Evolutionary conservation across 495 filamentous ascomycete species (phyloP).

Genomic region (Astrothelium subdiscretum): DNA sequence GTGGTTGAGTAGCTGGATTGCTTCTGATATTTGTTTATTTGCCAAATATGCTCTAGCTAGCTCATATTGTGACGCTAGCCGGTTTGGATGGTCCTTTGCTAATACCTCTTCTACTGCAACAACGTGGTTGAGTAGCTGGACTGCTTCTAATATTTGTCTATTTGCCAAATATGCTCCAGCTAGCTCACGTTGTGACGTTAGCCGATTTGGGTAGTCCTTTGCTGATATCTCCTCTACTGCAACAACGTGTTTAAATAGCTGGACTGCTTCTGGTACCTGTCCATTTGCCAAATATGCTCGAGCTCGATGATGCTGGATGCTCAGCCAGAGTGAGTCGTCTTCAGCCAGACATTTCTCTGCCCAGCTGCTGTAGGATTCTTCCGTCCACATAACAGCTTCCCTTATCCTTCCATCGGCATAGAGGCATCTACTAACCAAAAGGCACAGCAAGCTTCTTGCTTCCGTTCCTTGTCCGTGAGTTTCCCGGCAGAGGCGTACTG

Average conservation of each 20-base stretch:
- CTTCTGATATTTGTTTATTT: conserved; percentile 6
- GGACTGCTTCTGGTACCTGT: conserved; percentile 2
- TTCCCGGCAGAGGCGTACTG: conserved; percentile 8
- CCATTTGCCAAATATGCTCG: conserved; percentile 2
- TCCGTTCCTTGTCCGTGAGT: not conserved
- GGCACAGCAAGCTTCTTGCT: conserved; percentile 8
- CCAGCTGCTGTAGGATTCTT: not conserved
- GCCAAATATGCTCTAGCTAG: conserved; percentile 13
- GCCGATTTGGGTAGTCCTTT: conserved; percentile 11
- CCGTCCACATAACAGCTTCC: conserved; percentile 5
- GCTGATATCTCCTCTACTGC: conserved; percentile 8
- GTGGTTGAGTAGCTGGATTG: conserved; percentile 11
- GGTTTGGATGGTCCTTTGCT: conserved; percentile 8
- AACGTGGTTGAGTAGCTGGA: conserved; percentile 9
- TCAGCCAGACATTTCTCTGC: not conserved
- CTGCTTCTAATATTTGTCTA: conserved; percentile 9
- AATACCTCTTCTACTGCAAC: not conserved
- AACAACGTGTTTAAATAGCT: conserved; percentile 8
- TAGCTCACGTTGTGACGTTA: conserved; percentile 21
- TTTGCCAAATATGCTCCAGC: conserved; percentile 5
- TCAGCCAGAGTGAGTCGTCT: conserved; percentile 8
- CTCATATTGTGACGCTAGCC: conserved; percentile 16
- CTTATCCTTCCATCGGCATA: conserved; percentile 9
- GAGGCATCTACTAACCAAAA: conserved; percentile 10
- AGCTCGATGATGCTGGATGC: conserved; percentile 21